Evolutionary conservation across 2,329 filamentous ascomycete genomes (phyloP).

Genomic region (Trichoderma hamatum): DNA sequence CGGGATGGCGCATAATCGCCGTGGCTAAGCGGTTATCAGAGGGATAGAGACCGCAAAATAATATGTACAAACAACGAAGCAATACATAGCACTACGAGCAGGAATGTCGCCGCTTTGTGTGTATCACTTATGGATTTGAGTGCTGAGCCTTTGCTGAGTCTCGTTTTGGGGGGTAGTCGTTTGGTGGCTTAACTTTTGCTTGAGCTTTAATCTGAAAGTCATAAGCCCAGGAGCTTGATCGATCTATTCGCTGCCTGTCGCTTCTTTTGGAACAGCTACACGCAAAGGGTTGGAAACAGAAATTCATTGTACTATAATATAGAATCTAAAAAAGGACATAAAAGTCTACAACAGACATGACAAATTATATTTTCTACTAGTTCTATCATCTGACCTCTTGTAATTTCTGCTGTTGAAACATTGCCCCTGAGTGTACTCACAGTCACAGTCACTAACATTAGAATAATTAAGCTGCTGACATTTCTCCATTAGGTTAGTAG

Average conservation of each 20-base stretch:
- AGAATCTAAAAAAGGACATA: neutral
- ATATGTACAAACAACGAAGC: neutral
- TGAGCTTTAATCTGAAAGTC: neutral
- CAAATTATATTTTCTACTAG: no score
- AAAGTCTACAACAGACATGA: neutral
- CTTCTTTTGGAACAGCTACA: neutral
- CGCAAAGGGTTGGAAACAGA: neutral
- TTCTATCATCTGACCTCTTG: no score
- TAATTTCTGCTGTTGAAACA: no score
- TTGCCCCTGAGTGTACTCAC: no score
- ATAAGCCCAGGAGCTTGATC: neutral
- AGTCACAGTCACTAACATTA: no score
- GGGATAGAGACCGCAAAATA: neutral
- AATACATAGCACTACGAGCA: neutral
- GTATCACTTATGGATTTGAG: neutral
- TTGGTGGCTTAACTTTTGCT: neutral
- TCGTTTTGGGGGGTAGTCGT: neutral
- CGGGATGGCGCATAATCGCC: neutral
- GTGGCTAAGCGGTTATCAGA: neutral
- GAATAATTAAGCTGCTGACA: no score
- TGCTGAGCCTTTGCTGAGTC: neutral
- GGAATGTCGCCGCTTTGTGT: neutral
- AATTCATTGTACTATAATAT: neutral
- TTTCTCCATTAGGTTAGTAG: no score
- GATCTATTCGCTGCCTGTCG: neutral